Evolutionary conservation across 495 filamentous ascomycete genomes (phyloP).

Genomic region (Penicillium verhagenii): DNA sequence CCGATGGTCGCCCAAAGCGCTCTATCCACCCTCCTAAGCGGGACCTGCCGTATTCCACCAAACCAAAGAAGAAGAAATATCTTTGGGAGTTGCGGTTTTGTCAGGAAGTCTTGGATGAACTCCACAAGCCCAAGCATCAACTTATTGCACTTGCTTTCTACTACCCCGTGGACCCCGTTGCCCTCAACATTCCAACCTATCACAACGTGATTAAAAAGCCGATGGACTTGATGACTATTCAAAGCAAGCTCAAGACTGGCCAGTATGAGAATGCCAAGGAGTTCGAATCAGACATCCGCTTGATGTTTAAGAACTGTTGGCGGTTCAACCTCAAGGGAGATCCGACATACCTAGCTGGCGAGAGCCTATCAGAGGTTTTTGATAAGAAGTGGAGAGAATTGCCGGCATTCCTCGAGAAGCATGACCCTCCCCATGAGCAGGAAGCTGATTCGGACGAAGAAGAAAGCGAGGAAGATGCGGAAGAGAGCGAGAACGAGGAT

Average conservation of each 20-base stretch:
- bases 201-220: conserved; percentile 92
- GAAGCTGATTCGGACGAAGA: conserved; percentile 56
- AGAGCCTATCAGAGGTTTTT: conserved; percentile 69
- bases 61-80: conserved; percentile 90
- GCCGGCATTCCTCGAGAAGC: conserved; percentile 69
- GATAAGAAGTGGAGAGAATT: conserved; percentile 71
- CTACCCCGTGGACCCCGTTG: conserved; percentile 86
- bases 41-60: conserved; percentile 80
- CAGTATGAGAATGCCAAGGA: conserved; percentile 82
- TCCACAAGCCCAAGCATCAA: conserved; percentile 71
- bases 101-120: conserved; percentile 73
- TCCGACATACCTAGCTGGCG: conserved; percentile 65
- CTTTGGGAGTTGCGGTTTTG: conserved; percentile 88
- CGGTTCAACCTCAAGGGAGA: conserved; percentile 86
- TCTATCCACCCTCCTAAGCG: conserved; percentile 91
- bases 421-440: conserved; percentile 60
- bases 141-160: conserved; percentile 68
- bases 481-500: conserved; percentile 63
- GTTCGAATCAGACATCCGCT: conserved; percentile 75
- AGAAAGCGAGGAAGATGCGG: conserved; percentile 66
- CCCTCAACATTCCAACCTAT: conserved; percentile 89
- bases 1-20: conserved; percentile 81
- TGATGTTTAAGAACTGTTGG: conserved; percentile 87
- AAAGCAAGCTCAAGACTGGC: conserved; percentile 71
- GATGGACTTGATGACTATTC: conserved; percentile 86